Conservation (phyloP, 306 rosid species). For the cucumber (Cucumis sativus) region DNA sequence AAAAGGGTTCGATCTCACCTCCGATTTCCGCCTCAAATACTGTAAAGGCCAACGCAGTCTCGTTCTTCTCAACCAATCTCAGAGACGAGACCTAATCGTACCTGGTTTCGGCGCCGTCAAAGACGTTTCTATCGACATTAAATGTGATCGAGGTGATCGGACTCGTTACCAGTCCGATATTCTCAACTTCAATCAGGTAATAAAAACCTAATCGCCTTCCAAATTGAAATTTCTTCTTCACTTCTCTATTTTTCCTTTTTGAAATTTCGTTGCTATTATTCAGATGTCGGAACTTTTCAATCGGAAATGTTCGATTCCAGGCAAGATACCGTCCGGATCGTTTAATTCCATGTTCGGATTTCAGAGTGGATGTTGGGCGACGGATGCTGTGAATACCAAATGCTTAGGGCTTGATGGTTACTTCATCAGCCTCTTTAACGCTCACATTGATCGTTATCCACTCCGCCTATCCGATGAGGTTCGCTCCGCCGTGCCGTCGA, state of each 20-base stretch:
- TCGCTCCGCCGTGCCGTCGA: slow-evolving; percentile 51
- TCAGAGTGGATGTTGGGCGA: slow-evolving; percentile 53
- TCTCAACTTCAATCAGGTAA: slow-evolving; percentile 55
- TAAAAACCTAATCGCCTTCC: neutral
- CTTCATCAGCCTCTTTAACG: slow-evolving; percentile 31
- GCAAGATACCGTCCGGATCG: slow-evolving; percentile 69
- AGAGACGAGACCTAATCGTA: slow-evolving; percentile 23
- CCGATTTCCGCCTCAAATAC: slow-evolving; percentile 71
- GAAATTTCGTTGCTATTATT: neutral
- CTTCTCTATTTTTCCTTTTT: neutral
- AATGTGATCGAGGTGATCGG: slow-evolving; percentile 81
- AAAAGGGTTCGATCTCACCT: slow-evolving; percentile 79
- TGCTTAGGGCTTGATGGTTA: slow-evolving; percentile 59
- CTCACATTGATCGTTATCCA: slow-evolving; percentile 58
- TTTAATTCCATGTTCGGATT: slow-evolving; percentile 69
- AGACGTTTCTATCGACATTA: slow-evolving; percentile 54
- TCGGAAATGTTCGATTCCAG: slow-evolving; percentile 34
- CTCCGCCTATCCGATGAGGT: slow-evolving; percentile 49
- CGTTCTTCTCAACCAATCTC: slow-evolving; percentile 35
- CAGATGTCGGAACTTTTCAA: slow-evolving; percentile 84
- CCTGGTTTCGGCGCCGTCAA: slow-evolving; percentile 42
- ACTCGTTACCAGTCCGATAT: slow-evolving; percentile 59
- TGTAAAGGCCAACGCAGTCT: slow-evolving; percentile 61
- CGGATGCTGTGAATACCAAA: slow-evolving; percentile 49
- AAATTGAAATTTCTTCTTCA: neutral